Base-by-base conservation (phyloP, 805 yeast genomes). In the Kuraishia capsulata region DNA sequence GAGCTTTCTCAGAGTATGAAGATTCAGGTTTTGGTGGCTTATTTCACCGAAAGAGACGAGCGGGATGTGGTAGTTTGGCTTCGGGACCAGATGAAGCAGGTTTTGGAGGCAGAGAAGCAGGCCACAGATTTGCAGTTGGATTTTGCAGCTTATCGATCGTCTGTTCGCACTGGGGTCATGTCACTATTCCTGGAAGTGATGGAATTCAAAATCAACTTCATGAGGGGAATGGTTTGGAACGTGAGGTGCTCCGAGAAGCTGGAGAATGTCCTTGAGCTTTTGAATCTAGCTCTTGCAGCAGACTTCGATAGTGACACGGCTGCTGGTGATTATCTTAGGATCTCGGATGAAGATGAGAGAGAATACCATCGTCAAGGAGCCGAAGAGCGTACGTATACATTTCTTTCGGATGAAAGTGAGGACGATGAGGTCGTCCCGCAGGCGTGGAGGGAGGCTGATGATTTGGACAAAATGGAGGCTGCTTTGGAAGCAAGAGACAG, bases 401-500 rank as follows among this genome's bases (percentile, higher is more conserved):
- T 2, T 59, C 52, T 40, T 59, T 58, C n/a, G 67, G 61, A 58
- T 13, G 61, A 61, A 35, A 69, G 60, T 37, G 59, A 67, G 4
- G 69, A 59, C 33, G 56, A 54, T 13, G 62, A 58, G 19, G 50
- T 47, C 28, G 53, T 49, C 25, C 56, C 50, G 14, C 58, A 51
- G 13, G 56, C 54, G 16, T 46, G 43, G 14, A 48, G 26, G 16
- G 48, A 38, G 30, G 47, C 50, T 14, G 67, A 64, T 44, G 53
- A 54, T 18, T 52, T 70, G 25, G 75, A 68, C 30, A 46, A 50
- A 29, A 43, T 68, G 38, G 73, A 67, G 39, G 61, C 56, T 1
- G 43, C 54, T 21, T 37, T 64, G 21, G 48, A 38, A 14, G 39
- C 41, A 14, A 37, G 35, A 6, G 41, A 36, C 26, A 26, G 30